Percentiles rank a stretch among this genome's conserved stretches.
Evolutionary conservation across 139 green algal genomes (phyloP).

Genomic region (Chlamydomonas sphaeroides): DNA sequence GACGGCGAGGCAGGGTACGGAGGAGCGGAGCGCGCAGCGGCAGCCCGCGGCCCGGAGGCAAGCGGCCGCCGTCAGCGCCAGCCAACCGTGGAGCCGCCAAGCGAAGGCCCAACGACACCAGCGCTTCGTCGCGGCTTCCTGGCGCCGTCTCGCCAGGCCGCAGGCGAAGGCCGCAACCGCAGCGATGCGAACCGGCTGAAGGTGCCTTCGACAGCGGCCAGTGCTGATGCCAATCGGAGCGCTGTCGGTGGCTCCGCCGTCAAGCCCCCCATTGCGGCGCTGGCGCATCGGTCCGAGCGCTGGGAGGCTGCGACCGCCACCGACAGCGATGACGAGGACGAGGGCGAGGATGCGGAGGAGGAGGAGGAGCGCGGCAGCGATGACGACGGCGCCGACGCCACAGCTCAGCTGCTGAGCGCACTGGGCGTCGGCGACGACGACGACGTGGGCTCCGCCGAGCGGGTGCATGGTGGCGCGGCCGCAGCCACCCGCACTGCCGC

Average conservation of each 20-base stretch:
- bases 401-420: neutral
- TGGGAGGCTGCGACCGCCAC: slow-evolving; percentile 42
- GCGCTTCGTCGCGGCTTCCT: too few species aligned
- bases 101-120: too few species aligned
- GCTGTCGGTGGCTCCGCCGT: too few species aligned
- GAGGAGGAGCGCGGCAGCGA: neutral
- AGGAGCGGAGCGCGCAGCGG: neutral
- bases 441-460: neutral
- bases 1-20: neutral
- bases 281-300: too few species aligned
- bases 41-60: too few species aligned
- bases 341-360: neutral
- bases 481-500: neutral
- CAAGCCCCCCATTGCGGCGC: too few species aligned
- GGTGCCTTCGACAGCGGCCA: too few species aligned
- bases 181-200: too few species aligned
- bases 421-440: neutral
- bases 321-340: slow-evolving; percentile 56
- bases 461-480: neutral
- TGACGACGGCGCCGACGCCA: neutral
- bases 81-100: neutral
- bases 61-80: too few species aligned
- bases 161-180: too few species aligned
- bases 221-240: too few species aligned
- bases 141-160: too few species aligned